phyloP scores from a whole-genome alignment of 805 yeast genomes.

The Candida verbasci region DNA sequence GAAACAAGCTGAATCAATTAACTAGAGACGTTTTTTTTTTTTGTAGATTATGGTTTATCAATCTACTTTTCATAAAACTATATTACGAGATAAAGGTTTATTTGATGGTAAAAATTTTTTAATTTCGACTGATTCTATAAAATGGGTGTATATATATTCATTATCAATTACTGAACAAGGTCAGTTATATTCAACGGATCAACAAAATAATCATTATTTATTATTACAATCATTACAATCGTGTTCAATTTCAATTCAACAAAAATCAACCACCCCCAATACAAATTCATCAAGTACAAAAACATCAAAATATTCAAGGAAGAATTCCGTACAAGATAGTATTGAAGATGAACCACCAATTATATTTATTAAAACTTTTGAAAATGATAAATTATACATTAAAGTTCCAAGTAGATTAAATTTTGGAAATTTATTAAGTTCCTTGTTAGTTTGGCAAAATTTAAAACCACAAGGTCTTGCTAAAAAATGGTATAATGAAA shows the following conservation, averaged over 20 bases:
- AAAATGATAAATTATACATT: conserved; percentile 34
- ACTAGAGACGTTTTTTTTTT: too few relatives aligned
- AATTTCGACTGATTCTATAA: conserved; percentile 32
- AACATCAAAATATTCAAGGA: not conserved
- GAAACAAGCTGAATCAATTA: too few relatives aligned
- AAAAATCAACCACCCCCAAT: not conserved
- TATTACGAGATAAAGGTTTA: conserved; percentile 30
- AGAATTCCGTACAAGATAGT: not conserved
- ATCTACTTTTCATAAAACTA: conserved; percentile 21
- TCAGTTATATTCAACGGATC: conserved; percentile 28
- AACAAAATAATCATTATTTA: conserved; percentile 23
- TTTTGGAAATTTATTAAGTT: conserved; percentile 41
- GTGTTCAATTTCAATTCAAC: conserved; percentile 24
- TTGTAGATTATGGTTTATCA: conserved; percentile 1
- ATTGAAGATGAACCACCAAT: conserved; percentile 25
- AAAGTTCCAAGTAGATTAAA: conserved; percentile 30
- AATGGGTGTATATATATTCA: conserved; percentile 31
- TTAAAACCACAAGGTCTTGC: conserved; percentile 49
- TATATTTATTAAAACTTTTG: conserved; percentile 37
- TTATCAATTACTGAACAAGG: conserved; percentile 31
- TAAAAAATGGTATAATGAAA: conserved; percentile 48
- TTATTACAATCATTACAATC: conserved; percentile 34
- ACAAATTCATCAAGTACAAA: not conserved
- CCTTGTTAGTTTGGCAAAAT: conserved; percentile 54
- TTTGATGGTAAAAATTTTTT: conserved; percentile 29